A percentile compares a stretch with the other conserved stretches of the same genome.
These are phyloP conservation scores for Colletotrichum viniferum DNA, from an alignment of 2,329 filamentous ascomycete genomes.

Conservation along the genomic window DNA sequence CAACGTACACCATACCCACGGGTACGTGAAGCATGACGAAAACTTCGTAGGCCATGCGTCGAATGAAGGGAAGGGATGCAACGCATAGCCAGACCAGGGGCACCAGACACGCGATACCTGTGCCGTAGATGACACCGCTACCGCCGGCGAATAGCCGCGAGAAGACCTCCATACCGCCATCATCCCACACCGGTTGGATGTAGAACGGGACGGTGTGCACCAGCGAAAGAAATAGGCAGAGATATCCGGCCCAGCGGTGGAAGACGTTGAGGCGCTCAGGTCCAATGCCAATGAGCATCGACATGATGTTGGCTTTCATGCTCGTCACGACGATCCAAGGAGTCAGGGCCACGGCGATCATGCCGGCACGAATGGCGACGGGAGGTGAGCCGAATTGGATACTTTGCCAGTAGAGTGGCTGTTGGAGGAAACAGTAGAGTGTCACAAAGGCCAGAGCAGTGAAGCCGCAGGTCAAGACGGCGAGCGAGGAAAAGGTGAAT, in stretches of 20 bases:
- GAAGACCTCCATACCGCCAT: conserved; percentile 74
- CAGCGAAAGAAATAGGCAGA: conserved; percentile 82
- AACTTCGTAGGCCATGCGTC: conserved; percentile 80
- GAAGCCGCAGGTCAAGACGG: conserved; percentile 71
- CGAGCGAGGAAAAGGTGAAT: conserved; percentile 81
- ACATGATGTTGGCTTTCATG: conserved; percentile 89
- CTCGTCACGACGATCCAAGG: conserved; percentile 91
- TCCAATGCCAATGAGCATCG: conserved; percentile 84
- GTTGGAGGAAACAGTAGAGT: conserved; percentile 84
- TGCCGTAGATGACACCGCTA: conserved; percentile 79
- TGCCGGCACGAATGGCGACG: conserved; percentile 83
- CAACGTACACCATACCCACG: conserved; percentile 79
- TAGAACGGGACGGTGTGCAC: conserved; percentile 91
- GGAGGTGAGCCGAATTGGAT: conserved; percentile 89
- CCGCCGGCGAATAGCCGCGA: conserved; percentile 69
- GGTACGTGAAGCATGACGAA: conserved; percentile 86
- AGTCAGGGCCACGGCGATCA: conserved; percentile 89
- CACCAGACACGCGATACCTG: conserved; percentile 80
- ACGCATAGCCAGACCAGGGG: conserved; percentile 84
- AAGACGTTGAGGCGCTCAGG: conserved; percentile 92
- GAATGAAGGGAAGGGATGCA: conserved; percentile 80
- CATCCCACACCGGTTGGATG: conserved; percentile 83
- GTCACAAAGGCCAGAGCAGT: conserved; percentile 74
- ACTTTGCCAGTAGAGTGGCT: conserved; percentile 87
- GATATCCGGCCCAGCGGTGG: conserved; percentile 89